Conservation (phyloP, 129 eudicot genomes). For the Tanacetum coccineum region DNA sequence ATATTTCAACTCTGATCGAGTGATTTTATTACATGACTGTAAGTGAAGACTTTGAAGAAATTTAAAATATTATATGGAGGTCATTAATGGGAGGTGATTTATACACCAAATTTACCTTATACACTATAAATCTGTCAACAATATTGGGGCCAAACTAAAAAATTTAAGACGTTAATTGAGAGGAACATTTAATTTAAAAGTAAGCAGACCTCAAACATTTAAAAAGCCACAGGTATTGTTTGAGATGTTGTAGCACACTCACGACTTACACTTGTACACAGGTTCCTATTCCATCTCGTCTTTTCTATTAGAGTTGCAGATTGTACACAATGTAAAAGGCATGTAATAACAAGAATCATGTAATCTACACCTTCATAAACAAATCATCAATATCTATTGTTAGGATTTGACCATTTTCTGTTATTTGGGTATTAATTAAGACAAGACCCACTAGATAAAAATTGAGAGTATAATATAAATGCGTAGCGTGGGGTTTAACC, state of each 20-base stretch:
- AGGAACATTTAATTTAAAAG: not conserved
- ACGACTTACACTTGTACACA: not conserved
- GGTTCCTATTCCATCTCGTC: too few species aligned
- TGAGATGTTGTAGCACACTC: constrained; percentile 22
- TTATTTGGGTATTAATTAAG: not conserved
- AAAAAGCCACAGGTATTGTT: constrained; percentile 4
- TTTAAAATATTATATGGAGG: too few species aligned
- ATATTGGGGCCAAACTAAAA: too few species aligned
- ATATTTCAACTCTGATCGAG: not conserved
- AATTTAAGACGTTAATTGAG: too few species aligned
- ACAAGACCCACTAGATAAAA: constrained; percentile 6
- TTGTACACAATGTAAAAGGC: too few species aligned
- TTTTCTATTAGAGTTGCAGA: too few species aligned
- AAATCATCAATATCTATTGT: not conserved
- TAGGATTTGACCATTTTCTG: constrained; percentile 11
- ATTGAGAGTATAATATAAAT: not conserved
- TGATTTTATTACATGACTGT: not conserved
- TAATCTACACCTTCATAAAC: not conserved
- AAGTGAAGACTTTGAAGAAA: too few species aligned
- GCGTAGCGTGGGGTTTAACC: not conserved
- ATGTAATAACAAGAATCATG: not conserved
- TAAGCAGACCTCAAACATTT: not conserved
- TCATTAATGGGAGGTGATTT: too few species aligned
- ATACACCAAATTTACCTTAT: too few species aligned
- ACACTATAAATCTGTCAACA: too few species aligned